These are phyloP conservation scores for Zasmidium cellare DNA, from an alignment of 2,329 filamentous ascomycete species.

Conservation along the genomic window DNA sequence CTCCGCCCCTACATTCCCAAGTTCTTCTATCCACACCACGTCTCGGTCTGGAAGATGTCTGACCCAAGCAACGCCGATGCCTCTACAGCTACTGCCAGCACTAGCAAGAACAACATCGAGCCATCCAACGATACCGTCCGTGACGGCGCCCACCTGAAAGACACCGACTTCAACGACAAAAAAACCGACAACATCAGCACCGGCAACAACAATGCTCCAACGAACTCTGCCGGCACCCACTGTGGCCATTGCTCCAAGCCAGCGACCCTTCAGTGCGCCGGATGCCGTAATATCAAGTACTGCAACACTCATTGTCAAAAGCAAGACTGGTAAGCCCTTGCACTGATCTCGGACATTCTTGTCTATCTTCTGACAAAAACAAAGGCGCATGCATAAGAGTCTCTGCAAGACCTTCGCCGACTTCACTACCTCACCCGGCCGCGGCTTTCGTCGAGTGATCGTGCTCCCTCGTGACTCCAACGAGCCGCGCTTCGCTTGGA, in stretches of 20 bases:
- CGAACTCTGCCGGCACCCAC: too few relatives aligned
- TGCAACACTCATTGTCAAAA: constrained; percentile 28
- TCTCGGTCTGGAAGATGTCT: too few relatives aligned
- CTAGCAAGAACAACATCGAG: too few relatives aligned
- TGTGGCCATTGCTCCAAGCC: constrained; percentile 1
- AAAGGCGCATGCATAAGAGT: neutral
- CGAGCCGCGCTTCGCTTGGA: neutral
- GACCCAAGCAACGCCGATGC: too few relatives aligned
- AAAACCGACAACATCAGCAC: too few relatives aligned
- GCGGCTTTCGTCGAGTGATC: neutral
- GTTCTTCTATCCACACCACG: too few relatives aligned
- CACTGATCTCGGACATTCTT: neutral
- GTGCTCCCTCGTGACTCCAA: neutral
- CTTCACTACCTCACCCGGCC: neutral
- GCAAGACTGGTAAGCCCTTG: constrained; percentile 8
- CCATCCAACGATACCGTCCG: too few relatives aligned
- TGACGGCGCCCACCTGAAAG: too few relatives aligned
- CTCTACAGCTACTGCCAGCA: too few relatives aligned
- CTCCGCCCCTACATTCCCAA: too few relatives aligned
- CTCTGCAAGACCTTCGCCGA: neutral
- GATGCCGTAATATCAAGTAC: constrained; percentile 51
- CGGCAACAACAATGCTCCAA: too few relatives aligned
- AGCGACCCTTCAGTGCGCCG: constrained; percentile 43
- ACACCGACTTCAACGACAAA: too few relatives aligned
- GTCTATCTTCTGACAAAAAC: neutral